Base-by-base conservation (phyloP, 2,329 filamentous ascomycete genomes). In the Penicillium sp. region DNA sequence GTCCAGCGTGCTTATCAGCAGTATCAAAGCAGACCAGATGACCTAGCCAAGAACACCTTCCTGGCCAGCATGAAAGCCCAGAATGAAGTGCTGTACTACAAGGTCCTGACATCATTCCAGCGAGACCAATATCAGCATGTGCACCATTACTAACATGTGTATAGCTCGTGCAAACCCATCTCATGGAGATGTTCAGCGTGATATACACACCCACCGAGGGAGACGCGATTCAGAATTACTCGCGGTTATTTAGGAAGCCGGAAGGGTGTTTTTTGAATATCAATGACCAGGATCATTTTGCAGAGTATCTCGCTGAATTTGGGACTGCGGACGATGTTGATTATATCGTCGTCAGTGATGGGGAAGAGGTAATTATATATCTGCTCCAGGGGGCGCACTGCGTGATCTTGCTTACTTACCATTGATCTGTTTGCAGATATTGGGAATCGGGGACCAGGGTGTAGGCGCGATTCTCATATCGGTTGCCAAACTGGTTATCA, bases 191-290 rank as follows among this genome's bases (percentile, higher is more conserved):
- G 86, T 90, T 94, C 62, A 82, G 84, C 35, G 74, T 95, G n/a
- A 87, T 95, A 26, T 95, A 95, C 63, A 95, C 89, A 0, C 89
- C 89, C 0, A 95, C 89, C 0, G 88, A 95, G 69, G 88, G 87
- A 8, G 87, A 94, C 35, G 89, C 89, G 0, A 95, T 95, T 44
- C 81, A 87, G 57, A 86, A 90, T 55, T 95, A 87, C 63, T 93
- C 87, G 0, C 73, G 83, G 0, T 66, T 93, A 0, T 95, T 95
- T 61, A 74, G 89, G 10, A 75, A 80, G 17, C 87, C 88, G 0
- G 85, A 91, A 57, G 89, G 89, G 0, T 88, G 87, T 59, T 94
- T 88, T 57, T 68, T 94, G 44, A 88, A 85, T 59, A 85, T 94
- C 42, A 74, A 81, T 17, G 80, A 89, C 48, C 69, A 78, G 5